Evolutionary conservation across 2,329 filamentous ascomycete genomes (phyloP), one percentile per base, ranked within the genome.

Genomic region (Fusarium sp.): DNA sequence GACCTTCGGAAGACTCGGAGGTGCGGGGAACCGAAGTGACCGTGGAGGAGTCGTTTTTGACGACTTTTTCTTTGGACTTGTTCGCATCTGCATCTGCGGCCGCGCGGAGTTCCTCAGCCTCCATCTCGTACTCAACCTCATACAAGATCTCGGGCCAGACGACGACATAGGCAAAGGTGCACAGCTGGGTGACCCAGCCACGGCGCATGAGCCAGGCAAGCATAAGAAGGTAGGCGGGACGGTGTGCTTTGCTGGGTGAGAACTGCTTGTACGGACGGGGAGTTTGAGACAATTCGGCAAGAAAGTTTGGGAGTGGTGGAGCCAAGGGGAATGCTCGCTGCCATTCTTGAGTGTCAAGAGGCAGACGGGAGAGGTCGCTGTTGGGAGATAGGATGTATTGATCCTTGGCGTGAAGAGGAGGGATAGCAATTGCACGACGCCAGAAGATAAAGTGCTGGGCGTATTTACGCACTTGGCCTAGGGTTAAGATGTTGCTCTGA

Each of bases 371-470:
- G 72, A 94, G 86, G 72, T 97, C 91, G 63, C 93, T 94, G 76
- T 97, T 96, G 0, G 95, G 94, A 3, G 93, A 96, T 27, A 97
- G 88, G 33, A 98, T 91, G 78, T 98, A 99, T 13, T 90, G 91
- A 76, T 98, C 94, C 46, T 94, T 87, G 41, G 92, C 91, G 74
- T 97, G 94, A 8, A 99, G 86, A 0, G 96, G 96, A 6, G 93
- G 92, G 39, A 98, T 95, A 17, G 95, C 91, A 62, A 96, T 92
- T 45, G 95, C 96, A 58, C 94, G 91, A 23, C 96, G 90, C 94
- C 95, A 98, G 80, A 96, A 97, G 63, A 98, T 94, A 66, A 99
- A 90, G 80, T 98, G 96, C 58, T 93, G 91, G 11, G 94, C 94
- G 65, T 97, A 92, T 71, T 93, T 90, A 66, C 95, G 91, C 66